Conservation (phyloP, 1,139 yeast species). For the Debaryomycetaceae sp. region DNA sequence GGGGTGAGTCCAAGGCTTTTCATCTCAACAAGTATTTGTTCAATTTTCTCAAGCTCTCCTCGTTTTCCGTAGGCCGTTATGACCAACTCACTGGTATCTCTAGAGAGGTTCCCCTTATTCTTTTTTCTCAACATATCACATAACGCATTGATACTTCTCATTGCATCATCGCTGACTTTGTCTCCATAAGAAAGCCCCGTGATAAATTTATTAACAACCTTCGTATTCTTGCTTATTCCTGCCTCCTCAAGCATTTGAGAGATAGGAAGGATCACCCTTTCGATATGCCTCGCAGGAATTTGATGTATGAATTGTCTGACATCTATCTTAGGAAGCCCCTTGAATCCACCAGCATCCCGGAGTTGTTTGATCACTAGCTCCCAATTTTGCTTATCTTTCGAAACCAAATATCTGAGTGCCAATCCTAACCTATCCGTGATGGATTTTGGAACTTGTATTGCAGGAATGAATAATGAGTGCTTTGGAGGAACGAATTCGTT, state of each 20-base stretch:
- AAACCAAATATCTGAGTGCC: constrained; percentile 43
- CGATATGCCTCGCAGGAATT: constrained; percentile 40
- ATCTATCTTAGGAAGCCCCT: constrained; percentile 32
- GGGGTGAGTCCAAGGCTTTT: constrained; percentile 48
- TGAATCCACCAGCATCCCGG: constrained; percentile 37
- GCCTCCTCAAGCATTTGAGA: constrained; percentile 34
- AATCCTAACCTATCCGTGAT: constrained; percentile 46
- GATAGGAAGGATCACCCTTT: constrained; percentile 29
- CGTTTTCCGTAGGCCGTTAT: constrained; percentile 41
- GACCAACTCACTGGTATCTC: constrained; percentile 31
- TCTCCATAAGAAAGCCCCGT: constrained; percentile 31
- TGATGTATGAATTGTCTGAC: constrained; percentile 37
- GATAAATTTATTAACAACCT: constrained; percentile 45
- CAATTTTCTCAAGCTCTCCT: constrained; percentile 26
- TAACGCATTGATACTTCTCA: constrained; percentile 23
- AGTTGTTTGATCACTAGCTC: constrained; percentile 46
- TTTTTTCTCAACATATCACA: constrained; percentile 13
- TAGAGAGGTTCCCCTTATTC: constrained; percentile 18
- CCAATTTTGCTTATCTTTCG: constrained; percentile 54
- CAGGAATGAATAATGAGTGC: constrained; percentile 16
- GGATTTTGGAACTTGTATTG: constrained; percentile 35
- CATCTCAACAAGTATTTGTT: constrained; percentile 47
- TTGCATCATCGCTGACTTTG: constrained; percentile 18
- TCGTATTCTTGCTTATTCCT: constrained; percentile 25
- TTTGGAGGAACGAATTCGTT: constrained; percentile 3